These are phyloP conservation scores for Domatiomyces globalis DNA, from an alignment of 2,329 filamentous ascomycete genomes.

Conservation along the genomic window DNA sequence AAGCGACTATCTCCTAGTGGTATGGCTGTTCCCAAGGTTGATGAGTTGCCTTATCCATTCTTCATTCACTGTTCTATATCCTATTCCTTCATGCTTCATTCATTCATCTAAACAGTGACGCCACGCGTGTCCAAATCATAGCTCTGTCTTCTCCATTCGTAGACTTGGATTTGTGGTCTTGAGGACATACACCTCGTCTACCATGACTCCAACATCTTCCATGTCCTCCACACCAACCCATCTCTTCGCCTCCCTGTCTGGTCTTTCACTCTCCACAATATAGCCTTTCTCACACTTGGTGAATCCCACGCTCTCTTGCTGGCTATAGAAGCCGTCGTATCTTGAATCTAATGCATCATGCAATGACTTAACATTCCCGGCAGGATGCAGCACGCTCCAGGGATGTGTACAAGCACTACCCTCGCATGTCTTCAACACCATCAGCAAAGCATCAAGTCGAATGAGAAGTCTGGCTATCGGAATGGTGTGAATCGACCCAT, in stretches of 20 bases:
- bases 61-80: no score
- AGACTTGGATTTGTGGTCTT: neutral
- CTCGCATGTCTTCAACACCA: conserved; percentile 29
- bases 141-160: neutral
- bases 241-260: conserved; percentile 2
- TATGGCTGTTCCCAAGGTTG: no score
- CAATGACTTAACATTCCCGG: conserved; percentile 21
- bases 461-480: conserved; percentile 17
- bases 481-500: neutral
- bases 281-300: conserved; percentile 25
- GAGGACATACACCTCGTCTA: neutral
- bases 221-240: neutral
- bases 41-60: no score
- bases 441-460: conserved; percentile 24
- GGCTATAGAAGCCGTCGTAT: conserved; percentile 25
- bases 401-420: conserved; percentile 24
- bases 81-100: no score
- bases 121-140: no score
- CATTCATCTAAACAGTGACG: no score
- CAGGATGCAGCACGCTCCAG: conserved; percentile 25
- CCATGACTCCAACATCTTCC: neutral
- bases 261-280: conserved; percentile 25
- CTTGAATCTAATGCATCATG: conserved; percentile 21
- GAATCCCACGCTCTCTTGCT: conserved; percentile 23
- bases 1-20: neutral